phyloP scores from a whole-genome alignment of 2,329 filamentous ascomycete species.

The Botrytis elliptica region DNA sequence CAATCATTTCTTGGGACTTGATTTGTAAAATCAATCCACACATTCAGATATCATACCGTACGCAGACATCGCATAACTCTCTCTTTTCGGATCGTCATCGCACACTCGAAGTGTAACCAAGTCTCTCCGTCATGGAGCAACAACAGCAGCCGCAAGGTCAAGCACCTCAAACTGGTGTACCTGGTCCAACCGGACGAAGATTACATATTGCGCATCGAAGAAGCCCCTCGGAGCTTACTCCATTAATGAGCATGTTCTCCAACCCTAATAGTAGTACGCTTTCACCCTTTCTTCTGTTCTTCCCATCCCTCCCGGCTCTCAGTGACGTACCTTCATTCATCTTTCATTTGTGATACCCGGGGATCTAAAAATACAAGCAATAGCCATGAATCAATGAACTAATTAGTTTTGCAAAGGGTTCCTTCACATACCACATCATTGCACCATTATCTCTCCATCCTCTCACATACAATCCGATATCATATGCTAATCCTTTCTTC shows the following conservation, averaged over 20 bases:
- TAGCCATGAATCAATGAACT: constrained; percentile 5
- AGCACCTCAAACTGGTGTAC: constrained; percentile 52
- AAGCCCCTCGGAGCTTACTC: constrained; percentile 95
- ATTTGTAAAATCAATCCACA: constrained; percentile 1
- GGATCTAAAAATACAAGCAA: neutral
- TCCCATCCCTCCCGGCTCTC: constrained; percentile 16
- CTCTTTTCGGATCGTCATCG: constrained; percentile 20
- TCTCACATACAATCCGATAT: neutral
- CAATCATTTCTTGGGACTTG: constrained; percentile 4
- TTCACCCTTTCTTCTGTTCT: constrained; percentile 22
- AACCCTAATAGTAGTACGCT: constrained; percentile 60
- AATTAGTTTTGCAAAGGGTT: constrained; percentile 1
- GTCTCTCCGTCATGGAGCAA: constrained; percentile 45
- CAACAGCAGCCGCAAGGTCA: constrained; percentile 35
- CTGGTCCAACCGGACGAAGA: constrained; percentile 79
- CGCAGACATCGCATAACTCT: neutral
- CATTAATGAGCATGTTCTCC: constrained; percentile 87
- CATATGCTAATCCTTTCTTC: constrained; percentile 3
- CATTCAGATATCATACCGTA: neutral
- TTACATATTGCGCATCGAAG: constrained; percentile 96
- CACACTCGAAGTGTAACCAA: constrained; percentile 49
- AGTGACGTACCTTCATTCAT: constrained; percentile 29
- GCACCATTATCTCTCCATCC: neutral
- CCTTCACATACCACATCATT: constrained; percentile 25
- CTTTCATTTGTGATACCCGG: neutral